phyloP scores from a whole-genome alignment of 805 yeast species.

The Kluyveromyces siamensis region DNA sequence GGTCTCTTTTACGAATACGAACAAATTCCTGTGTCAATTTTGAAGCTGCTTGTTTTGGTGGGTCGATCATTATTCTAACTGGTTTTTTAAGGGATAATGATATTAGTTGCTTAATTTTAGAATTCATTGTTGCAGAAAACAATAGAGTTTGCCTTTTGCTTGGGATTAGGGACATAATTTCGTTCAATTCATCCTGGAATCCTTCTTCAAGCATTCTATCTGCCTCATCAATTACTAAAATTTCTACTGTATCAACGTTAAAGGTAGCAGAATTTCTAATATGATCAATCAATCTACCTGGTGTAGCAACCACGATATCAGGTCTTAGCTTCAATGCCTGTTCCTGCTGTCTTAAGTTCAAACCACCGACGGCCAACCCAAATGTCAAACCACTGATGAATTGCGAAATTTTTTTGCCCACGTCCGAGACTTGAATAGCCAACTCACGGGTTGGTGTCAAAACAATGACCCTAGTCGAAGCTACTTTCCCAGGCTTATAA shows the following conservation, averaged over 20 bases:
- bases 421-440: conserved; percentile 93
- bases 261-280: conserved; percentile 91
- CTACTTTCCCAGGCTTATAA: conserved; percentile 76
- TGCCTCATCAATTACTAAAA: conserved; percentile 92
- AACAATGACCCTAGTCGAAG: conserved; percentile 85
- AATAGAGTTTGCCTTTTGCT: conserved; percentile 86
- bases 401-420: conserved; percentile 75
- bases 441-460: conserved; percentile 95
- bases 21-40: conserved; percentile 90
- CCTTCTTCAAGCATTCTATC: conserved; percentile 99
- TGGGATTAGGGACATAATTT: conserved; percentile 80
- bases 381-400: conserved; percentile 70
- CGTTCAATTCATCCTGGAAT: conserved; percentile 89
- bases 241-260: conserved; percentile 83
- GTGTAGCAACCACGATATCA: conserved; percentile 94
- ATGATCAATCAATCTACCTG: conserved; percentile 97
- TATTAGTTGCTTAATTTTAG: conserved; percentile 78
- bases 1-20: conserved; percentile 84
- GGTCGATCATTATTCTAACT: conserved; percentile 90
- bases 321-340: conserved; percentile 88
- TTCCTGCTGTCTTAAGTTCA: conserved; percentile 91
- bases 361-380: conserved; percentile 97
- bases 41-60: conserved; percentile 90
- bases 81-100: conserved; percentile 85
- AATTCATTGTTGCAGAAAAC: conserved; percentile 97